A percentile compares a stretch with the other conserved stretches of the same genome.
Evolutionary conservation across 805 yeast genomes (phyloP).

Genomic region (Kregervanrija delftensis): DNA sequence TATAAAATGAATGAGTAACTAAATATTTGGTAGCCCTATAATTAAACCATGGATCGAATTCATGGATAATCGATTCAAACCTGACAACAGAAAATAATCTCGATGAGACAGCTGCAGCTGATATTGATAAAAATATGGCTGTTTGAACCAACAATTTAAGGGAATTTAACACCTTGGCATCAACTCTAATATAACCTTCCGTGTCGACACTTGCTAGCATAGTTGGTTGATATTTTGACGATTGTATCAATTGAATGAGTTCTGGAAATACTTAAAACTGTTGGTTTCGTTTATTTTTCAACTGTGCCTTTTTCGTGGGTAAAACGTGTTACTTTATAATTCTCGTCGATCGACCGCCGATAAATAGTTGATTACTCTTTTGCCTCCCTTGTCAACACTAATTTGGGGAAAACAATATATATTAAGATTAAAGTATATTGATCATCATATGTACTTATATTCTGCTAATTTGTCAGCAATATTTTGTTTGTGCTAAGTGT

Average conservation of each 20-base stretch:
- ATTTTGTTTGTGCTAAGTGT: too few relatives aligned
- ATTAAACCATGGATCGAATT: constrained; percentile 96
- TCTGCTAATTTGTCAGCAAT: too few relatives aligned
- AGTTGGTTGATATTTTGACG: background rate
- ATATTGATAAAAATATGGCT: constrained; percentile 65
- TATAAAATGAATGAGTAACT: constrained; percentile 76
- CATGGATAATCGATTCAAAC: constrained; percentile 95
- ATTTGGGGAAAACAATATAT: too few relatives aligned
- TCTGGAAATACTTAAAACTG: too few relatives aligned
- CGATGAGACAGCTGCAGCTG: constrained; percentile 88
- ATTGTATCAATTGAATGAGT: background rate
- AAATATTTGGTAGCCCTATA: constrained; percentile 93
- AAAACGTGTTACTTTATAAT: too few relatives aligned
- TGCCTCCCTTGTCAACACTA: too few relatives aligned
- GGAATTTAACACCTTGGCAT: constrained; percentile 14
- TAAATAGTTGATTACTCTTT: too few relatives aligned
- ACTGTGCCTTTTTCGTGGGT: too few relatives aligned
- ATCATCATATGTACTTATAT: too few relatives aligned
- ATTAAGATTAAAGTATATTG: too few relatives aligned
- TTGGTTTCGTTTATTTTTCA: too few relatives aligned
- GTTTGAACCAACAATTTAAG: constrained; percentile 45
- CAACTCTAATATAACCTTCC: constrained; percentile 23
- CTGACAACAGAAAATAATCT: constrained; percentile 94
- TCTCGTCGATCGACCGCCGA: too few relatives aligned
- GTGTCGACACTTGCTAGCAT: constrained; percentile 14